Percentiles rank a stretch among this genome's conserved stretches.
These are phyloP conservation scores for Rhododendron henanense DNA, from an alignment of 148 eudicot species.

Conservation along the genomic window DNA sequence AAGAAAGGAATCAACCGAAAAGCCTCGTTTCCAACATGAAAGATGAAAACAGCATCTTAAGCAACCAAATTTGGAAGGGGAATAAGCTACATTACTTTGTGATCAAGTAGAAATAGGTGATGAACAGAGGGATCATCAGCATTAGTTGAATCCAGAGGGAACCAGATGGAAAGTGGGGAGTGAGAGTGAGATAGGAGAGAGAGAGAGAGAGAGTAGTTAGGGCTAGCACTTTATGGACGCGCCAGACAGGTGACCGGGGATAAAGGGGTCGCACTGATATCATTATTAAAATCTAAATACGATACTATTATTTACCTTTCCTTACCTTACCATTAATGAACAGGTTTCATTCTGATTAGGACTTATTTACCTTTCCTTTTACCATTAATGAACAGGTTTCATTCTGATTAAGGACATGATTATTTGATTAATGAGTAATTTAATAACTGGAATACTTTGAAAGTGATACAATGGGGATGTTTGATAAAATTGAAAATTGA, in stretches of 20 bases:
- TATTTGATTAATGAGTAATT: neutral
- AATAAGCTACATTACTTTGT: conserved; percentile 3
- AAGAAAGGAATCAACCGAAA: conserved; percentile 38
- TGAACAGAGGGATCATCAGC: neutral
- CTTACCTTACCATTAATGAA: neutral
- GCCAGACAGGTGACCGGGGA: conserved; percentile 48
- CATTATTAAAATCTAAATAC: neutral
- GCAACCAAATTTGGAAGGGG: neutral
- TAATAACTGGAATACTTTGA: neutral
- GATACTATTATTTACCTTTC: neutral
- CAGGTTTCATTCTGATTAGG: neutral
- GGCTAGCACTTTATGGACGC: conserved; percentile 37
- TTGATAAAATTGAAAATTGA: too few relatives aligned
- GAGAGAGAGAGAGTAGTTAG: conserved; percentile 25
- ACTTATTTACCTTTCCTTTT: neutral
- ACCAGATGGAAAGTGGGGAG: conserved; percentile 11
- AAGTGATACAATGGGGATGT: too few relatives aligned
- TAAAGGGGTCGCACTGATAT: conserved; percentile 36
- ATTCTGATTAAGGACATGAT: neutral
- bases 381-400: neutral
- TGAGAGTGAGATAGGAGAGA: conserved; percentile 21
- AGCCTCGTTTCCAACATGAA: neutral
- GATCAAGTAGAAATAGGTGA: conserved; percentile 1
- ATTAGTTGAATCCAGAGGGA: neutral
- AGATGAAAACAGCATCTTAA: neutral